Base-by-base conservation (phyloP, 352 stramenopile genomes). In the Phytophthora sp. region DNA sequence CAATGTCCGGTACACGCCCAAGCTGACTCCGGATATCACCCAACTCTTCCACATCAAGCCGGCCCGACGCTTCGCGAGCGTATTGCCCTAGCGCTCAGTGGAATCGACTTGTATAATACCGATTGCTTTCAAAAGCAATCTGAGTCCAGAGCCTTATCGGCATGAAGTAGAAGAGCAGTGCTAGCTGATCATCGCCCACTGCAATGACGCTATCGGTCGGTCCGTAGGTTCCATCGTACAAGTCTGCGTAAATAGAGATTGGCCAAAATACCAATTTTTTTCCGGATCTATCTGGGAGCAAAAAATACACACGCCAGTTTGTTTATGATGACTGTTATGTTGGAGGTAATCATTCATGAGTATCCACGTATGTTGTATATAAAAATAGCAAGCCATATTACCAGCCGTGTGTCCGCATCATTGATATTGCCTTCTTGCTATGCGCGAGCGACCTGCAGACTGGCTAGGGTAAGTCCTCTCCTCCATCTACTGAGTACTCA, bases 311-410 rank as follows among this genome's bases (percentile, higher is more conserved):
- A n/a, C n/a, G n/a, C n/a, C n/a, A n/a, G n/a, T n/a, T n/a, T n/a
- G n/a, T n/a, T n/a, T n/a, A n/a, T n/a, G n/a, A 21, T 49, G 13
- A 18, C 6, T 30, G 4, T 27, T 49, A 49, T 30, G 41, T 49
- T 49, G 20, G n/a, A 13, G 9, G 15, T n/a, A 41, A 16, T 5
- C 8, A 9, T 20, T 5, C 41, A 49, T 29, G 33, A 18, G 33
- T 13, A 21, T 46, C n/a, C 11, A 18, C 41, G 29, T 49, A 49
- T 16, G 41, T 49, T 49, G 41, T 24, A 49, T 18, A 46, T 29
- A 2, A 30, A n/a, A n/a, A n/a, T n/a, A 57, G 16, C 56, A 64
- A 57, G 51, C 56, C 45, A 35, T 64, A 57, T 20, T 64, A 23
- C 39, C 41, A 49, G 3, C 41, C 41, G 18, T 13, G 9, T 11